Evolutionary conservation across 805 yeast species (phyloP), one percentile per base, ranked within the genome.

Genomic region (Yarrowia sp.): DNA sequence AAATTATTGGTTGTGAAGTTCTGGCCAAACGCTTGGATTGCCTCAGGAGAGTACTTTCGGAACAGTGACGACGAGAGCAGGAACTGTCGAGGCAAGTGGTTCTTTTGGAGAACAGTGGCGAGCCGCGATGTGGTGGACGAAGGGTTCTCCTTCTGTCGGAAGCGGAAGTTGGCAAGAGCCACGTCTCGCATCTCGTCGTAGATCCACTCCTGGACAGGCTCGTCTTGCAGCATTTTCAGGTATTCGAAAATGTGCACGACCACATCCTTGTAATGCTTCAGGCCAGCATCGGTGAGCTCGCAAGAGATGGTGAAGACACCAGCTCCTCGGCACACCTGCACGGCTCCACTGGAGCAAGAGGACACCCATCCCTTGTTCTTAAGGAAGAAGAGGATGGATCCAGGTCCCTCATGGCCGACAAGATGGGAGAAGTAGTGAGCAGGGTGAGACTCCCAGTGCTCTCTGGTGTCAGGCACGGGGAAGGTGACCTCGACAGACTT

Each of bases 361-460:
- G 84, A 88, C 7, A 93, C 96, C 91, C 92, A 89, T 14, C 92
- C 89, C 68, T 82, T 78, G 35, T 77, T 73, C 76, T 91, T 93
- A 68, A 93, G 82, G 68, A 80, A 82, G 65, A 86, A 83, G 36
- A 91, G 79, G 19, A 93, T 74, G 1, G 97, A 91, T 1, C 98
- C 98, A 56, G 86, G 81, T 54, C 95, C 89, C 77, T 93, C 99
- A 75, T 93, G 98, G 43, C 98, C 98, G 54, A 93, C 77, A 62
- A 95, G 79, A 74, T 95, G 98, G 21, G 92, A 84, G 68, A 79
- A 82, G 75, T 91, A 89, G 65, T 81, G 83, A 7, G 83, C 81
- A 0, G 98, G 96, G 69, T 85, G 85, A 24, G 82, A 81, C 63
- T 82, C 82, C 89, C 92, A 89, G 59, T 77, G 74, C 26, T 82